Conservation (phyloP, 2,329 filamentous ascomycete species). For the Fusarium staphyleae region DNA sequence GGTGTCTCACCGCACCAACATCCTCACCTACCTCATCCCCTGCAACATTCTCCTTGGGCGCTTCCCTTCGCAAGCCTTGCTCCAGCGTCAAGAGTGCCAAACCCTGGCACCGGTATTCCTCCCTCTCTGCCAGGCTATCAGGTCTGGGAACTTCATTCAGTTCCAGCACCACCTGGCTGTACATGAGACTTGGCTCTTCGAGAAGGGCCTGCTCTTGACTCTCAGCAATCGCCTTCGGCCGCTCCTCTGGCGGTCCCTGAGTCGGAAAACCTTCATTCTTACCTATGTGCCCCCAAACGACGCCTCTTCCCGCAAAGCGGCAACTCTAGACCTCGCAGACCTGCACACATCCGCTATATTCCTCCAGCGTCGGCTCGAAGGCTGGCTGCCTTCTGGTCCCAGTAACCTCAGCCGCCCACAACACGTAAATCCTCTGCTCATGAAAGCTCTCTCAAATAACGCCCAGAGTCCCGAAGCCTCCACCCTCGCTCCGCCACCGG, state of each 20-base stretch:
- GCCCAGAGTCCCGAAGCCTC: constrained; percentile 47
- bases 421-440: constrained; percentile 58
- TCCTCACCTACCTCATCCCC: constrained; percentile 84
- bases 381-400: constrained; percentile 55
- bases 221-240: constrained; percentile 80
- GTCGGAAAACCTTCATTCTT: constrained; percentile 78
- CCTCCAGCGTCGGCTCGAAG: constrained; percentile 69
- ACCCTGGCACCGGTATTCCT: constrained; percentile 71
- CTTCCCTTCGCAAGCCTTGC: constrained; percentile 73
- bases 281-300: constrained; percentile 73
- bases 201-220: constrained; percentile 76
- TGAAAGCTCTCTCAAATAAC: constrained; percentile 60
- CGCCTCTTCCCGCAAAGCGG: constrained; percentile 66
- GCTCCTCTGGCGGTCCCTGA: constrained; percentile 83
- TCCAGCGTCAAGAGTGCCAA: constrained; percentile 69
- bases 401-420: constrained; percentile 47
- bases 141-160: constrained; percentile 73
- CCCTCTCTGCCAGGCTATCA: constrained; percentile 76
- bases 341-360: constrained; percentile 69
- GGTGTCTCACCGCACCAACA: constrained; percentile 76
- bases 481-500: constrained; percentile 57
- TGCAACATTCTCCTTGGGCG: constrained; percentile 85
- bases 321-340: constrained; percentile 76
- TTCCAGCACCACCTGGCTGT: constrained; percentile 74
- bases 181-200: constrained; percentile 76